These are phyloP conservation scores for Davidsoniella neocaledoniae DNA, from an alignment of 2,329 filamentous ascomycete species.

Conservation along the genomic window DNA sequence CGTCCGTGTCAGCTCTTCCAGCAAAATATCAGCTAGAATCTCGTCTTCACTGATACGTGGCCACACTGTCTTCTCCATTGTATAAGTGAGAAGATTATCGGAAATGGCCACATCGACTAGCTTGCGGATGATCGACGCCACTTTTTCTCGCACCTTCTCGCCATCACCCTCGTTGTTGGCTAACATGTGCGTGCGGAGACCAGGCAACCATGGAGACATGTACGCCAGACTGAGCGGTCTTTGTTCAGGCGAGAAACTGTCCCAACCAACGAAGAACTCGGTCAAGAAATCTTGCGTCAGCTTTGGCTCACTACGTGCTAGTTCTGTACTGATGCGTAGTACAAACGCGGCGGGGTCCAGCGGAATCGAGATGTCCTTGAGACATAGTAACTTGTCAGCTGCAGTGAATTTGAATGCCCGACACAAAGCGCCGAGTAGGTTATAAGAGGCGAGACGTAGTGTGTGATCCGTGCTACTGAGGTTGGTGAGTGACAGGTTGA, in stretches of 20 bases:
- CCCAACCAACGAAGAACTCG: conserved; percentile 60
- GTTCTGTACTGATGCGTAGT: conserved; percentile 45
- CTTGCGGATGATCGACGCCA: conserved; percentile 46
- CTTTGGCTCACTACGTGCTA: conserved; percentile 47
- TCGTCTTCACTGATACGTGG: conserved; percentile 48
- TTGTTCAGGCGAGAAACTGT: conserved; percentile 50
- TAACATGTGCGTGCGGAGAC: conserved; percentile 42
- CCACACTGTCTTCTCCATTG: conserved; percentile 50
- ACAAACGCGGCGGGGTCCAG: conserved; percentile 47
- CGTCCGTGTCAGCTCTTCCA: conserved; percentile 50
- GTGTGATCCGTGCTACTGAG: conserved; percentile 43
- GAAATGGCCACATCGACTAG: conserved; percentile 47
- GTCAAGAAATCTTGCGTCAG: conserved; percentile 52
- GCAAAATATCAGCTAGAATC: conserved; percentile 45
- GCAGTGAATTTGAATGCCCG: conserved; percentile 50
- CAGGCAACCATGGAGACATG: conserved; percentile 52
- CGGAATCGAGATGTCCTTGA: conserved; percentile 47
- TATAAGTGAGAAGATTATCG: conserved; percentile 40
- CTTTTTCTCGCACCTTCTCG: conserved; percentile 49
- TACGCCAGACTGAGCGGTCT: conserved; percentile 50
- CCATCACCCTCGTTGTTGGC: conserved; percentile 38
- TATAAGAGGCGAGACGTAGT: conserved; percentile 48
- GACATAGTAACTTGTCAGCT: conserved; percentile 42
- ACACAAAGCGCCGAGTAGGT: conserved; percentile 48
- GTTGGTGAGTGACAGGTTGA: conserved; percentile 52